Percentiles rank a stretch among this genome's conserved stretches.
Evolutionary conservation across 2,329 filamentous ascomycete genomes (phyloP).

Genomic region (Nannizzia gypsea): DNA sequence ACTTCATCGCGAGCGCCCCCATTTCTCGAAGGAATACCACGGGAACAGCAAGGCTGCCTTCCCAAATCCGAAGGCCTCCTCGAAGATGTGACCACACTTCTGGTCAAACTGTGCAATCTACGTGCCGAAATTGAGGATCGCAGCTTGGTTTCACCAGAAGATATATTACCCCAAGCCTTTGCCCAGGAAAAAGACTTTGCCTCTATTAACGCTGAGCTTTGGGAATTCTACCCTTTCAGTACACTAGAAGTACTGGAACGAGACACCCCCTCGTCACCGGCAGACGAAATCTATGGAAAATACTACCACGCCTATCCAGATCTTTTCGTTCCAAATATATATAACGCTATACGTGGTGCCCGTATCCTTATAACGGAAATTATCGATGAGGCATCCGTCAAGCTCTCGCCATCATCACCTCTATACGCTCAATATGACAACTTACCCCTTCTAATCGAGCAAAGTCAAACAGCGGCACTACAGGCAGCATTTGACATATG

Average conservation of each 20-base stretch:
- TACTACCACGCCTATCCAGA: constrained; percentile 46
- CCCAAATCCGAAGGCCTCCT: constrained; percentile 17
- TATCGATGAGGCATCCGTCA: constrained; percentile 27
- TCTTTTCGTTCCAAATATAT: constrained; percentile 44
- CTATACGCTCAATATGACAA: constrained; percentile 9
- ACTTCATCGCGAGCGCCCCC: constrained; percentile 4
- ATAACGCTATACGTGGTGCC: constrained; percentile 50
- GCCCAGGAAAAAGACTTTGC: constrained; percentile 26
- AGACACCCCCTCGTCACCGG: background rate
- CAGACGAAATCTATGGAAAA: constrained; percentile 31
- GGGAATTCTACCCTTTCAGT: constrained; percentile 20
- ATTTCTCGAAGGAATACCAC: background rate
- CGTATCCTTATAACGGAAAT: constrained; percentile 44
- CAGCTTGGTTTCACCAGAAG: constrained; percentile 17
- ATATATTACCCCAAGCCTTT: constrained; percentile 24
- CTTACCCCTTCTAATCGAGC: constrained; percentile 22
- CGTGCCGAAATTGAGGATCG: constrained; percentile 23
- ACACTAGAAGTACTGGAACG: background rate
- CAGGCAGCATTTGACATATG: constrained; percentile 28
- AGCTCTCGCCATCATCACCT: constrained; percentile 14
- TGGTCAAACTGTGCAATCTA: constrained; percentile 23
- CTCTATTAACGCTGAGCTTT: constrained; percentile 22
- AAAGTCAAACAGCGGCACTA: constrained; percentile 20
- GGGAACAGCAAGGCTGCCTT: background rate
- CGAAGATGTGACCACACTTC: constrained; percentile 22